Evolutionary conservation across 2,329 filamentous ascomycete species (phyloP), one percentile per base, ranked within the genome.

Genomic region (Akanthomyces lecanii): DNA sequence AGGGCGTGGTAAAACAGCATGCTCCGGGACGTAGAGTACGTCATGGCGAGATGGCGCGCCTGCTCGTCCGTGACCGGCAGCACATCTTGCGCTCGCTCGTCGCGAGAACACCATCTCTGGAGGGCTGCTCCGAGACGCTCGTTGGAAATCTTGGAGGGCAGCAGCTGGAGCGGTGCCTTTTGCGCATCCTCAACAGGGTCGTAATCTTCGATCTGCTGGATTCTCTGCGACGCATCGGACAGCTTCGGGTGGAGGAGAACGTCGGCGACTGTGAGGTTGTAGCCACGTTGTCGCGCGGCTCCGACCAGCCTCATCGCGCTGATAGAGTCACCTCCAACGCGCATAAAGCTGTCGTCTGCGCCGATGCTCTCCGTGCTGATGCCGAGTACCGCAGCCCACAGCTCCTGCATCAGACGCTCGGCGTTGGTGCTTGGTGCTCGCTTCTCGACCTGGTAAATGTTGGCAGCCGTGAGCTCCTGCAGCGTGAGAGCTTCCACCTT

Each of bases 51-150:
- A 16, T 48, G 42, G n/a, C 50, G 58, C 25, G 50, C 48, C 21
- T 53, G 58, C 47, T 61, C 48, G 38, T 61, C 58, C 11, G 48
- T 52, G 28, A 52, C 47, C 25, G 50, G 48, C 12, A 36, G 36
- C 23, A 53, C 21, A 25, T 33, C n/a, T n/a, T 53, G 58, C 72
- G 72, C 61, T 81, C 79, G 12, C 82, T 78, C 54, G 77, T 76
- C 5, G 79, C 78, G 23, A 81, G 71, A 2, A 82, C 82, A 65
- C 79, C 81, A 62, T 74, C 77, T 64, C 84, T 82, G 65, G 83
- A 76, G 0, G 76, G 51, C 23, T 2, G 45, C 16, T 8, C 28
- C 72, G 64, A 84, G 73, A 48, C 78, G 77, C 45, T 74, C 71
- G 23, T 81, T 45, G 21, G 48, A 36, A n/a, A 52, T 36, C 3